Conservation (phyloP, 2,329 filamentous ascomycete genomes). For the Botrytis elliptica region DNA sequence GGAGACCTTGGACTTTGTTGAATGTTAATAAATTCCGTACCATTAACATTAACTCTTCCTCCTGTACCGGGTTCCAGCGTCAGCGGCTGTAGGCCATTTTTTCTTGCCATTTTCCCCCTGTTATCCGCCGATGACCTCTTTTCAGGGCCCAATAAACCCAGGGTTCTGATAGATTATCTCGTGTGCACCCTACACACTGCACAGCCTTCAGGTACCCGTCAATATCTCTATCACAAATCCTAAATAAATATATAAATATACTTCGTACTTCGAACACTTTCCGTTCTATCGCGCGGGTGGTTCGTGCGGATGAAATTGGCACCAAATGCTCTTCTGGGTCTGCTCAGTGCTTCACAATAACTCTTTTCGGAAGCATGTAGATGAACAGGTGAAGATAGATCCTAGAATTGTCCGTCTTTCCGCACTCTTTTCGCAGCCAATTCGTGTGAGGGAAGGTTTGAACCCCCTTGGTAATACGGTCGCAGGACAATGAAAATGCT, state of each 20-base stretch:
- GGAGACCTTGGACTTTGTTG: slow-evolving; percentile 30
- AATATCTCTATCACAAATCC: slow-evolving; percentile 27
- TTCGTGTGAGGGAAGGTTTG: background rate
- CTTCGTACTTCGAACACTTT: slow-evolving; percentile 19
- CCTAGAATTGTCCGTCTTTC: background rate
- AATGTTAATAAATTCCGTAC: slow-evolving; percentile 19
- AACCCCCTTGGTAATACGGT: slow-evolving; percentile 2
- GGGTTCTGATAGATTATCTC: slow-evolving; percentile 26
- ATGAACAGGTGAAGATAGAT: background rate
- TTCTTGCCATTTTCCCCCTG: slow-evolving; percentile 36
- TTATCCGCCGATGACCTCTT: slow-evolving; percentile 24
- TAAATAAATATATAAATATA: slow-evolving; percentile 24
- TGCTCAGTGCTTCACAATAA: slow-evolving; percentile 2
- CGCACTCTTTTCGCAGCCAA: background rate
- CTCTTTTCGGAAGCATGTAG: slow-evolving; percentile 9
- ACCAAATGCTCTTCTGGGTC: slow-evolving; percentile 9
- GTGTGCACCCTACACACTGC: slow-evolving; percentile 25
- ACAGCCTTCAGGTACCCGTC: slow-evolving; percentile 31
- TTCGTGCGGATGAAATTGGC: slow-evolving; percentile 24
- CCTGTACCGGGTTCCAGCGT: slow-evolving; percentile 29
- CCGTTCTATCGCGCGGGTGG: slow-evolving; percentile 22
- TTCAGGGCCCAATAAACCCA: slow-evolving; percentile 16
- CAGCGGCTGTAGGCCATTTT: slow-evolving; percentile 37
- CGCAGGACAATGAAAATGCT: background rate
- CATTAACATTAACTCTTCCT: slow-evolving; percentile 23